Evolutionary conservation across 129 eudicot genomes (phyloP), one percentile per base, ranked within the genome.

Genomic region (Tanacetum coccineum): DNA sequence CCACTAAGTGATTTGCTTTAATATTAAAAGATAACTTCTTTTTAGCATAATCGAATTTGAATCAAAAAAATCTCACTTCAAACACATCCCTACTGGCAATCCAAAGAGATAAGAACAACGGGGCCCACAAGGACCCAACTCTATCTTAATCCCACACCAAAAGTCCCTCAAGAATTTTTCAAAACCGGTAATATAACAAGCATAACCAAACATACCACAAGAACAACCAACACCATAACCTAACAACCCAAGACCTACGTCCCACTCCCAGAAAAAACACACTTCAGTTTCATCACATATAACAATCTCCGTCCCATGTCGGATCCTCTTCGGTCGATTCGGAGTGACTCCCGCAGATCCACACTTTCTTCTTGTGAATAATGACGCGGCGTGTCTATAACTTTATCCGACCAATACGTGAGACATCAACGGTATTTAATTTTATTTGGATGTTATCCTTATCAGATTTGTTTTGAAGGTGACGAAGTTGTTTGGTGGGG

Each of bases 41-140:
- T n/a, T n/a, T n/a, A n/a, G n/a, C n/a, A n/a, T n/a, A n/a, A n/a
- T n/a, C n/a, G n/a, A n/a, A n/a, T n/a, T n/a, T n/a, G n/a, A n/a
- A n/a, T n/a, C n/a, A n/a, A n/a, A n/a, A n/a, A n/a, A n/a, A n/a
- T n/a, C n/a, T n/a, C n/a, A n/a, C n/a, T n/a, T n/a, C n/a, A n/a
- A 74, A 86, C 67, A 80, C 88, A 86, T 59, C 98, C n/a, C 98
- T 65, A 92, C 79, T 9, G 89, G 91, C 76, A 92, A 75, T 66
- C 98, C 98, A 75, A 86, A 92, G 22, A 88, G 95, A 82, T 92
- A 92, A 93, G 95, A 59, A 84, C 96, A 51, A 93, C 63, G 47
- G 98, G 98, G 60, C 98, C 98, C 96, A n/a, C n/a, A 93, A 70
- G 92, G 89, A 62, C 98, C 98, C 81, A 93, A 84, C 79, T 93